Evolutionary conservation across 495 filamentous ascomycete genomes (phyloP).

Genomic region (Hypoxylon crocopeplum): DNA sequence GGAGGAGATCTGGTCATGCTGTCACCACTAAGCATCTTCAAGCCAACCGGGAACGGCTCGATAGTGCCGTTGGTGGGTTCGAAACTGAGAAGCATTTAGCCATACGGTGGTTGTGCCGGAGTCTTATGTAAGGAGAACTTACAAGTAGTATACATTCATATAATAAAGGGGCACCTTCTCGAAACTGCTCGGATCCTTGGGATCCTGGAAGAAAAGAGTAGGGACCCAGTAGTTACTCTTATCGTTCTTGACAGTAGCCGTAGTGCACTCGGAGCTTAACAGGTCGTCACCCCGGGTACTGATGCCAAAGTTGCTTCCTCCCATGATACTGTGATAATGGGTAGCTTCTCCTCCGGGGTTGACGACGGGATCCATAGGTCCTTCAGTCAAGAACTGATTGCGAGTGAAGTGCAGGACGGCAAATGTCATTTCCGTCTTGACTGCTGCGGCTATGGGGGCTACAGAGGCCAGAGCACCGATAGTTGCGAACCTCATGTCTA

Average conservation of each 20-base stretch:
- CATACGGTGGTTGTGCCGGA: not conserved
- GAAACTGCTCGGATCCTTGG: constrained; percentile 65
- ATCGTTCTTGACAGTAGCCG: constrained; percentile 69
- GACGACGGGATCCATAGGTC: constrained; percentile 70
- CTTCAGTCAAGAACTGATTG: constrained; percentile 58
- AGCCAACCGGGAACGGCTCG: constrained; percentile 69
- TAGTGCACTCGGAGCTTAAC: constrained; percentile 68
- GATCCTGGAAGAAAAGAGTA: constrained; percentile 66
- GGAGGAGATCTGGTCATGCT: constrained; percentile 55
- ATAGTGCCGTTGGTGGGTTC: constrained; percentile 65
- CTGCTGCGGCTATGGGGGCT: constrained; percentile 42
- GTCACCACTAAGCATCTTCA: constrained; percentile 77
- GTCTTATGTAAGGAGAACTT: constrained; percentile 21
- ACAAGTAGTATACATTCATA: constrained; percentile 77
- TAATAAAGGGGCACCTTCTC: constrained; percentile 66
- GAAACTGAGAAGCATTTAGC: constrained; percentile 51
- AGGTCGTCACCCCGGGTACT: constrained; percentile 65
- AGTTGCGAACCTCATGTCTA: constrained; percentile 40
- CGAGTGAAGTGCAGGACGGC: constrained; percentile 54
- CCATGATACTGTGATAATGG: constrained; percentile 74
- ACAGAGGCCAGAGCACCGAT: constrained; percentile 37
- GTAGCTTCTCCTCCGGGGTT: constrained; percentile 61
- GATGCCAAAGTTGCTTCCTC: constrained; percentile 73
- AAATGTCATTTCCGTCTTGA: constrained; percentile 47
- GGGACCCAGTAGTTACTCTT: constrained; percentile 83